A percentile compares a stretch with the other conserved stretches of the same genome.
Conservation (phyloP, 495 filamentous ascomycete genomes). For the Talaromyces nanjingensis region DNA sequence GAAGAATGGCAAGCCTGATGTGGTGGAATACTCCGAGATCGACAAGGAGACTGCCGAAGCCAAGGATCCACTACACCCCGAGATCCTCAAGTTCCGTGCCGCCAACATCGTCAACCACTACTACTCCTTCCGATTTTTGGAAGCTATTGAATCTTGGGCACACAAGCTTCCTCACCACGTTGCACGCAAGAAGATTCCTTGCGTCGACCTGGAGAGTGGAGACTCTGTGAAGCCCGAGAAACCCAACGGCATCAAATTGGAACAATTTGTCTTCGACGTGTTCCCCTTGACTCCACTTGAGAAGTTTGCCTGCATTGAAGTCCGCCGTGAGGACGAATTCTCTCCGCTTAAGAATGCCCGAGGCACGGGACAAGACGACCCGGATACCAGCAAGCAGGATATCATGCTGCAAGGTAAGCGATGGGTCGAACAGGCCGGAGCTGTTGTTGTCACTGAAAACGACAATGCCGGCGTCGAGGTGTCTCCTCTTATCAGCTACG, state of each 20-base stretch:
- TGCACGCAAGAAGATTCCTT: constrained; percentile 96
- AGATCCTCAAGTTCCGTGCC: constrained; percentile 88
- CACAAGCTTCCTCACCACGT: constrained; percentile 90
- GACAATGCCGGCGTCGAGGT: constrained; percentile 73
- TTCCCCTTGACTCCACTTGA: constrained; percentile 83
- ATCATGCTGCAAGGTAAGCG: constrained; percentile 83
- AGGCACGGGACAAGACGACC: constrained; percentile 87
- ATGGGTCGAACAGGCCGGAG: constrained; percentile 77
- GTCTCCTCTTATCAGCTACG: constrained; percentile 91
- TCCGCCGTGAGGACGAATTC: constrained; percentile 96
- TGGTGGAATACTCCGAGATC: constrained; percentile 99
- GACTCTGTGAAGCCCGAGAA: constrained; percentile 80
- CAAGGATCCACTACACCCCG: constrained; percentile 73
- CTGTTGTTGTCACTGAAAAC: constrained; percentile 63
- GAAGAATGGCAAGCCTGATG: constrained; percentile 94
- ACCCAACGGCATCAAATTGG: constrained; percentile 96
- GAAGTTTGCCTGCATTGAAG: constrained; percentile 93
- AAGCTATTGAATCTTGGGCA: constrained; percentile 79
- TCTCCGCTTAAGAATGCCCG: constrained; percentile 94
- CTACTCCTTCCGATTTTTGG: constrained; percentile 91
- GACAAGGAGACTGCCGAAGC: constrained; percentile 80
- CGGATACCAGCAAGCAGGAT: constrained; percentile 81
- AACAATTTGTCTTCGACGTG: constrained; percentile 98
- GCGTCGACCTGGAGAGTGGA: constrained; percentile 66
- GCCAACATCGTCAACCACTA: constrained; percentile 99